Evolutionary conservation across 2,329 filamentous ascomycete genomes (phyloP), one percentile per base, ranked within the genome.

Genomic region (Stenocarpella maydis): DNA sequence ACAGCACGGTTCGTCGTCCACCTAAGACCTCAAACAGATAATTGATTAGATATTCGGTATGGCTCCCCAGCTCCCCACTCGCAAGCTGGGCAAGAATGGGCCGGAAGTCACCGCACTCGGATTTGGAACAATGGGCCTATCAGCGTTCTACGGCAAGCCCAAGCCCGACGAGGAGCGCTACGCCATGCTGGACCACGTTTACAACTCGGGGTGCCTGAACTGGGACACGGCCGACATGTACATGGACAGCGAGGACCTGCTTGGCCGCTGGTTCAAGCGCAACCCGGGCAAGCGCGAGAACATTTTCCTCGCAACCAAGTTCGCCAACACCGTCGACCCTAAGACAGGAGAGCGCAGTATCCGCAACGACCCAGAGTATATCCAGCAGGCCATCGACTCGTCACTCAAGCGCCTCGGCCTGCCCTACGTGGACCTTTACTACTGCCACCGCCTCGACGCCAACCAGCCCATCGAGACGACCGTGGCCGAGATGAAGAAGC

Each of bases 221-320:
- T 84, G 83, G 82, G 82, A 84, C 68, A 80, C 78, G 10, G 75
- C 80, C 68, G 78, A 80, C 75, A 76, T 81, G 12, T 86, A 87
- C 64, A 80, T 77, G 9, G 82, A 84, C 64, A 82, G 75, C 66
- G 85, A 87, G 73, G 80, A 82, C 4, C 72, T 86, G 0, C 45
- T 87, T 4, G 83, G 83, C 0, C 80, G 80, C 73, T 87, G 85
- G 83, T 83, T 87, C 73, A 77, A 79, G 60, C 76, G 78, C 21
- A 82, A 70, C 50, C 69, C 79, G 2, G 80, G 78, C 8, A 82
- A 82, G 60, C 78, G 83, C 0, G 72, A 83, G 24, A 75, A 86
- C 54, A 83, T 88, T 71, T 86, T 88, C 73, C 77, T 88, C 1
- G 83, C 83, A 1, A 85, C 84, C 15, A 88, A 88, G 70, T 87